Base-by-base conservation (phyloP, 805 yeast genomes). In the Candida vartiovaarae region DNA sequence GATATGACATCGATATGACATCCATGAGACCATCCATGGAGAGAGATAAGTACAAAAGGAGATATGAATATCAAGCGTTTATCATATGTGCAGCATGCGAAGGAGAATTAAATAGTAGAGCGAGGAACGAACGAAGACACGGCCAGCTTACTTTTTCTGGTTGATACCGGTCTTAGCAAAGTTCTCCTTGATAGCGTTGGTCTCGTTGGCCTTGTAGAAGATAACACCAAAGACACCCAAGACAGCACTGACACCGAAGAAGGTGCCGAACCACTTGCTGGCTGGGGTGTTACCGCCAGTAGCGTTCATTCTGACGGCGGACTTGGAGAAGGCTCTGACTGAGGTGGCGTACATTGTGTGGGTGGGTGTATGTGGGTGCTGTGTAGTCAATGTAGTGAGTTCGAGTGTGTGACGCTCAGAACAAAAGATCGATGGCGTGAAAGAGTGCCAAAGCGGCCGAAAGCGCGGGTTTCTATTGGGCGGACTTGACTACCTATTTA, bases 261-360 rank as follows among this genome's bases (percentile, higher is more conserved):
- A 58, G 49, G 56, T 54, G 37, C 42, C 52, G 28, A 46, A 35
- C 61, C 61, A 58, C 49, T 39, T 32, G 37, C 30, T 26, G 20
- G 41, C 36, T 5, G 48, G 7, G 28, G 54, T 33, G 24, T 47
- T 41, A 27, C 46, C 48, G 24, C 42, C 46, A 25, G 38, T 11
- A 31, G 56, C 54, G 43, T 40, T 51, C 47, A 55, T 42, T 54
- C 59, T 55, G 43, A 47, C 45, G 37, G 51, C 47, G 20, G 62
- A 50, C 49, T 49, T 47, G 45, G 51, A 49, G 55, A 58, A 58
- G 41, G 54, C 34, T 54, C 58, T 57, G 40, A 46, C 51, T 8
- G 50, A 41, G 31, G 62, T 52, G 42, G 61, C 56, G 54, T 44
- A 51, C 62, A 58, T 58, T 38, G 25, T 51, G 11, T 34, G 29